These are phyloP conservation scores for Nosema granulosis DNA, from an alignment of 371 early-diverging fungal species.

Conservation along the genomic window DNA sequence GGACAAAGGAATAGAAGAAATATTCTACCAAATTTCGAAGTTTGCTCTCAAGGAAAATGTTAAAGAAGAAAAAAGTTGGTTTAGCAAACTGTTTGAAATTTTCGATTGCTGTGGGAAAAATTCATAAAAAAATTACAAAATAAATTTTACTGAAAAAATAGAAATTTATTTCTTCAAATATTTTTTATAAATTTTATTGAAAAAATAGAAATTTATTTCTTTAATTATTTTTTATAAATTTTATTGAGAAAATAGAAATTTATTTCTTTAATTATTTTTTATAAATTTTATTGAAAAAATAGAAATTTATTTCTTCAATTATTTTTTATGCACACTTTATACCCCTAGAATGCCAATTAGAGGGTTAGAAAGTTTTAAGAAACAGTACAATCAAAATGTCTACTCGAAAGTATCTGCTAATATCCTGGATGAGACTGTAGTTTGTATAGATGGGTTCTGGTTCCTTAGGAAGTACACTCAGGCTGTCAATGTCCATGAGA, in stretches of 20 bases:
- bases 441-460: constrained; percentile 66
- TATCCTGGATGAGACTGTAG: constrained; percentile 45
- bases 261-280: no score
- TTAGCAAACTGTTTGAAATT: background rate
- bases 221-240: no score
- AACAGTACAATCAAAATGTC: constrained; percentile 23
- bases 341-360: constrained; percentile 64
- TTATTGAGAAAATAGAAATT: background rate
- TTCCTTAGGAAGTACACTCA: constrained; percentile 59
- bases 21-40: constrained; percentile 67
- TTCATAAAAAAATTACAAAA: constrained; percentile 8
- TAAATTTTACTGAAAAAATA: background rate
- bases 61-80: constrained; percentile 35
- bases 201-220: background rate
- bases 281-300: background rate
- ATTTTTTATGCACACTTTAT: no score
- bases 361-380: constrained; percentile 50
- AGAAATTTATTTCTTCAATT: no score
- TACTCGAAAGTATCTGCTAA: constrained; percentile 29
- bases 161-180: no score
- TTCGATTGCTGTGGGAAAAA: background rate
- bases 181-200: background rate
- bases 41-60: constrained; percentile 37
- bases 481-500: background rate
- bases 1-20: constrained; percentile 86